Evolutionary conservation across 2,329 filamentous ascomycete species (phyloP).

Genomic region (Juglanconis oblonga): DNA sequence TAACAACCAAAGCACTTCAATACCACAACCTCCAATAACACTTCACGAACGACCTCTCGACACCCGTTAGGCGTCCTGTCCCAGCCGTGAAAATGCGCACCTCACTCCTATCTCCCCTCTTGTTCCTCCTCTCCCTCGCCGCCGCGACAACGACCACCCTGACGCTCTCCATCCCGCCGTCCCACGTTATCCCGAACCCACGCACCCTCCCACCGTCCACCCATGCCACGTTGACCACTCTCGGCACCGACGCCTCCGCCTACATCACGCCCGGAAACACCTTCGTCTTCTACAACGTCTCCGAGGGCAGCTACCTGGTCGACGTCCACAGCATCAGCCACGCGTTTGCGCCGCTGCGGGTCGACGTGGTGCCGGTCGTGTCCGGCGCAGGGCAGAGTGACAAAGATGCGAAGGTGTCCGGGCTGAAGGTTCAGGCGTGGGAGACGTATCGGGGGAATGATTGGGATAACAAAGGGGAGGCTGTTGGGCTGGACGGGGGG

Average conservation of each 20-base stretch:
- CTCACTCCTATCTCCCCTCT: constrained; percentile 28
- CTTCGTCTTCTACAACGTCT: constrained; percentile 74
- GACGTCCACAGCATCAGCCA: constrained; percentile 75
- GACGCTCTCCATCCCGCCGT: constrained; percentile 41
- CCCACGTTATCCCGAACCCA: constrained; percentile 42
- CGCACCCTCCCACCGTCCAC: constrained; percentile 60
- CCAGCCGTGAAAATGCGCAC: constrained; percentile 12
- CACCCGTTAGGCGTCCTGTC: background rate
- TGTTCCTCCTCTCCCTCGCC: constrained; percentile 31
- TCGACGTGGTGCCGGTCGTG: constrained; percentile 60
- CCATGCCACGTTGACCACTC: constrained; percentile 56
- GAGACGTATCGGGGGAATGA: constrained; percentile 87
- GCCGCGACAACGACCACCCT: constrained; percentile 37
- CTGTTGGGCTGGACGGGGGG: constrained; percentile 37
- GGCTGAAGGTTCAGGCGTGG: constrained; percentile 61
- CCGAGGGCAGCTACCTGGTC: constrained; percentile 72
- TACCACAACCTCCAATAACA: background rate
- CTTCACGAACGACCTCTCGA: background rate
- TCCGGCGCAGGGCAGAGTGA: constrained; percentile 30
- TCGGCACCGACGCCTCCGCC: constrained; percentile 42
- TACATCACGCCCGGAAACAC: constrained; percentile 66
- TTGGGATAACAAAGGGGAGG: constrained; percentile 82
- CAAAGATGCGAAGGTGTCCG: constrained; percentile 26
- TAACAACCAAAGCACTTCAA: background rate
- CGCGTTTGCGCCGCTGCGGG: constrained; percentile 73